A percentile compares a stretch with the other conserved stretches of the same genome.
These are phyloP conservation scores for Scheffersomyces spartinae DNA, from an alignment of 805 yeast species.

Conservation along the genomic window DNA sequence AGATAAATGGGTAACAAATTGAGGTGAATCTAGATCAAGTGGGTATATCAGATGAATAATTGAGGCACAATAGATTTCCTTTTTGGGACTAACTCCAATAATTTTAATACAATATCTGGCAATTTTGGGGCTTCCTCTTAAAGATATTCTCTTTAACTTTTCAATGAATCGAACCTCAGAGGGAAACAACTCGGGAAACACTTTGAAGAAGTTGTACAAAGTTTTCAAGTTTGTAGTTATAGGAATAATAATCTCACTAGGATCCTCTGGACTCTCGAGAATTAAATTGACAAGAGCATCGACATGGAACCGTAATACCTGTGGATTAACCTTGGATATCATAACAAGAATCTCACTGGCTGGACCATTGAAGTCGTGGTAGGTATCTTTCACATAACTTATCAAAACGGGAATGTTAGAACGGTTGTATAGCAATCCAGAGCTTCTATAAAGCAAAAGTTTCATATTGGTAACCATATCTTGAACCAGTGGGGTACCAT, in stretches of 20 bases:
- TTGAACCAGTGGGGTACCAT: constrained; percentile 29
- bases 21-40: constrained; percentile 21
- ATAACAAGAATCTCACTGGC: constrained; percentile 48
- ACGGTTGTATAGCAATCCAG: constrained; percentile 52
- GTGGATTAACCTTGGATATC: constrained; percentile 51
- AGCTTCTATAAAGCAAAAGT: constrained; percentile 48
- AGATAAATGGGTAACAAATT: constrained; percentile 46
- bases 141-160: constrained; percentile 34
- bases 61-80: constrained; percentile 26
- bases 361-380: constrained; percentile 13
- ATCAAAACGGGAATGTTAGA: constrained; percentile 49
- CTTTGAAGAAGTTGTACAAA: constrained; percentile 43
- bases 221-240: constrained; percentile 41
- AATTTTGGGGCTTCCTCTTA: constrained; percentile 44
- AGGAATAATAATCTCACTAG: constrained; percentile 2
- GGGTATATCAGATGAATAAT: constrained; percentile 40
- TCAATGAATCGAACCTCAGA: constrained; percentile 32
- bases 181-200: constrained; percentile 37
- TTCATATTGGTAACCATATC: constrained; percentile 44
- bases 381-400: constrained; percentile 27
- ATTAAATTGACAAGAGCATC: constrained; percentile 34
- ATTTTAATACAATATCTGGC: constrained; percentile 57
- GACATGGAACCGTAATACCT: constrained; percentile 50
- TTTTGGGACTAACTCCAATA: constrained; percentile 34
- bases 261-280: constrained; percentile 9